A percentile compares a stretch with the other conserved stretches of the same genome.
phyloP scores from a whole-genome alignment of 768 basidiomycete genomes.

The Termitomyces sp. region DNA sequence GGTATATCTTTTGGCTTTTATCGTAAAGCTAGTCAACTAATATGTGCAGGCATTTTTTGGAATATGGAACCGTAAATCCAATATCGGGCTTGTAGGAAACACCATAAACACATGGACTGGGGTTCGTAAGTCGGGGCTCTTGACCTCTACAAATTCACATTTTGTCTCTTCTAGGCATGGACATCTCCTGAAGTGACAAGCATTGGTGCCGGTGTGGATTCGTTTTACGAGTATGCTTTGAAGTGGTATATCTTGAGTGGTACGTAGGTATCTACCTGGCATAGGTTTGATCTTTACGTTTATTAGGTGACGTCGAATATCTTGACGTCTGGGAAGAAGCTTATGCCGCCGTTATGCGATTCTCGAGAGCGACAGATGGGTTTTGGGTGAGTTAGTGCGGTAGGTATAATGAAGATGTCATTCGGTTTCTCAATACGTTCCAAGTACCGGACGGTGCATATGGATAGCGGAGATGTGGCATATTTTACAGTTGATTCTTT shows the following conservation, averaged over 20 bases:
- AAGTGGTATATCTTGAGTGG: slow-evolving; percentile 90
- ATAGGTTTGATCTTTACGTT: background rate
- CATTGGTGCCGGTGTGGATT: slow-evolving; percentile 94
- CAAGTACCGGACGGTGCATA: slow-evolving; percentile 87
- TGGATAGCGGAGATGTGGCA: slow-evolving; percentile 66
- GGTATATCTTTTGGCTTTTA: slow-evolving; percentile 13
- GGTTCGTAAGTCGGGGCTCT: slow-evolving; percentile 34
- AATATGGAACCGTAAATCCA: slow-evolving; percentile 87
- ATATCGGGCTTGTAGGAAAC: slow-evolving; percentile 84
- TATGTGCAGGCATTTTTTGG: slow-evolving; percentile 70
- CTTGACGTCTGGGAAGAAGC: slow-evolving; percentile 81
- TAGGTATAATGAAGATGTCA: background rate
- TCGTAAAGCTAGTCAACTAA: background rate
- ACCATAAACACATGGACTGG: slow-evolving; percentile 80
- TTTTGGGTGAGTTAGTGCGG: slow-evolving; percentile 60
- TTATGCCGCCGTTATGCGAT: slow-evolving; percentile 81
- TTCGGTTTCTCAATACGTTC: background rate
- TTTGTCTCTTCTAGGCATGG: slow-evolving; percentile 50
- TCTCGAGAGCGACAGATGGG: slow-evolving; percentile 76
- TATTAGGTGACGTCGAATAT: slow-evolving; percentile 68
- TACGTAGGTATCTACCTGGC: slow-evolving; percentile 18
- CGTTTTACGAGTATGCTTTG: slow-evolving; percentile 90
- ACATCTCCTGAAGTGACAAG: slow-evolving; percentile 67
- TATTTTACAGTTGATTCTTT: slow-evolving; percentile 88
- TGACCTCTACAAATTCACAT: background rate